Evolutionary conservation across 768 basidiomycete genomes (phyloP), one percentile per base, ranked within the genome.

Genomic region (Pilatotrama ljubarskyi): DNA sequence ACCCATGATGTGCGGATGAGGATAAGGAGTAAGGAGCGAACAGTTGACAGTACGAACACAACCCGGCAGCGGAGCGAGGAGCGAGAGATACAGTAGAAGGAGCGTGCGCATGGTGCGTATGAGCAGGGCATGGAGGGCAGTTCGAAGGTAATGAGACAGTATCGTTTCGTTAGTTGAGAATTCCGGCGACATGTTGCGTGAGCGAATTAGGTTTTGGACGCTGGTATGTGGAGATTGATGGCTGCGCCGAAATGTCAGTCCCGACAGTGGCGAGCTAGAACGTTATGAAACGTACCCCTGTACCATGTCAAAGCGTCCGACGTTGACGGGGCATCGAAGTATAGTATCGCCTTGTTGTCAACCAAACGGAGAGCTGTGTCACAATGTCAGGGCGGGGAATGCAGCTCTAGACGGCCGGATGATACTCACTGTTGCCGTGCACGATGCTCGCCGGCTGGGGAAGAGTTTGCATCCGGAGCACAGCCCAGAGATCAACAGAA

Each of bases 401-500:
- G 20, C 24, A 29, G 6, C 8, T n/a, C 14, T 24, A 35, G 1
- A 9, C 11, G 32, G 20, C 35, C 18, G 22, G 40, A 51, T 55
- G 20, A 58, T 42, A 65, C 76, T 63, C 70, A 90, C 91, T 84
- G 71, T 90, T 94, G 41, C 91, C 91, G 70, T 94, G 89, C 24
- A 93, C 90, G 57, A 95, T 91, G 64, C 89, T 93, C 17, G 92
- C 93, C 5, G 92, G 94, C 68, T 95, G 92, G 5, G 89, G 87
- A 43, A 94, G 71, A 0, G 95, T 96, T 73, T 95, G 93, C 93
- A 99, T 94, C 42, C 96, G 82, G 61, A 98, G 76, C 32, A 98
- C 96, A 35, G 95, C 95, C 90, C 93, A 98, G n/a, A 98, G 79
- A 70, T 98, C 95, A 29, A 98, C 93, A 22, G 70, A 74, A 3